Evolutionary conservation across 2,329 filamentous ascomycete genomes (phyloP).

Genomic region (Hypoxylon sp.): DNA sequence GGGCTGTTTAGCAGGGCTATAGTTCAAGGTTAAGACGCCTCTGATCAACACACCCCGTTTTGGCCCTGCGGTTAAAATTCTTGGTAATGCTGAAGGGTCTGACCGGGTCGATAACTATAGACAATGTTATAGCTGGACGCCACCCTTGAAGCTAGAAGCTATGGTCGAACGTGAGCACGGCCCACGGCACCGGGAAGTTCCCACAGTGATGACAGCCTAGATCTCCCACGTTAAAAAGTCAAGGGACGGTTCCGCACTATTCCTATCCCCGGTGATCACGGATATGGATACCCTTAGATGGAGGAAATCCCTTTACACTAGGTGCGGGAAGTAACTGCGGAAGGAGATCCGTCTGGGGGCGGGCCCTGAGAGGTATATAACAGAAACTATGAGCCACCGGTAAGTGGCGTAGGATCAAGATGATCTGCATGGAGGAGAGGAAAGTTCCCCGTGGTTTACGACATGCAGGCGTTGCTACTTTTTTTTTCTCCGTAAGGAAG

Average conservation of each 20-base stretch:
- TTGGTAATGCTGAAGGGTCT: constrained; percentile 26
- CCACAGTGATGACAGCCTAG: constrained; percentile 24
- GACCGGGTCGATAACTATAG: constrained; percentile 19
- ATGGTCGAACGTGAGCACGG: constrained; percentile 37
- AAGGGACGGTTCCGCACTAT: constrained; percentile 30
- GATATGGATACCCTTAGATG: constrained; percentile 30
- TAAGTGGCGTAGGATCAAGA: constrained; percentile 34
- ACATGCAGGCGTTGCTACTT: constrained; percentile 36
- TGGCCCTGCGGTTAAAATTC: constrained; percentile 17
- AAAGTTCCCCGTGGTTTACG: constrained; percentile 27
- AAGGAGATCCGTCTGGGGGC: constrained; percentile 33
- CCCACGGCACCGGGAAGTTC: constrained; percentile 28
- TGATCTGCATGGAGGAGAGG: constrained; percentile 38
- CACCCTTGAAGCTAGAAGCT: constrained; percentile 40
- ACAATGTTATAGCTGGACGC: constrained; percentile 39
- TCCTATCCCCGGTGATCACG: constrained; percentile 28
- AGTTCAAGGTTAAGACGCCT: constrained; percentile 15
- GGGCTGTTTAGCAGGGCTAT: constrained; percentile 23
- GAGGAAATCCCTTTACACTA: constrained; percentile 17
- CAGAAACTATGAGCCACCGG: constrained; percentile 35
- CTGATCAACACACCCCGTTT: constrained; percentile 21
- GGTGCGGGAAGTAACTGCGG: constrained; percentile 31
- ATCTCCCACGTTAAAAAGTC: constrained; percentile 18
- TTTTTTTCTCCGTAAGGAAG: constrained; percentile 32
- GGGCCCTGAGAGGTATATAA: constrained; percentile 40